Base-by-base conservation (phyloP, 2,329 filamentous ascomycete species). In the Phoma sp. region DNA sequence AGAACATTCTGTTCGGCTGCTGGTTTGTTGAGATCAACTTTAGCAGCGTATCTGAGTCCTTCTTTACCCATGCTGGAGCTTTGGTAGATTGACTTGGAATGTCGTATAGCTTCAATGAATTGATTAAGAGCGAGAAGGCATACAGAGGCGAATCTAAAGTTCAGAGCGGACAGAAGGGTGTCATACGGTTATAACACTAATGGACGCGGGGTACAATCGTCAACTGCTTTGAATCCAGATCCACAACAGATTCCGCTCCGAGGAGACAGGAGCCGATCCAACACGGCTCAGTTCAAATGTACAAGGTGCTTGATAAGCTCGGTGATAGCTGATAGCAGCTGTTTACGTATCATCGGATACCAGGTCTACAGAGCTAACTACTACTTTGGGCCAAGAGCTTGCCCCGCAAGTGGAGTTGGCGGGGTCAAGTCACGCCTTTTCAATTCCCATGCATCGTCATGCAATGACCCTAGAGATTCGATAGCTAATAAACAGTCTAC, bases 1-100 rank as follows among this genome's bases (percentile, higher is more conserved):
- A 93, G 77, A 46, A 83, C 83, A 2, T 83, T 75, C 69, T 93
- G 89, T 59, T 91, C 84, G 32, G 82, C 79, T 4, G 89, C 89
- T 30, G 88, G 87, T 71, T 84, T 90, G 53, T 90, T 83, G 25
- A 93, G 78, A 67, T 88, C 86, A 38, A 93, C 88, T 71, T 88
- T 89, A 51, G 89, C 83, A 14, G 86, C 87, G 32, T 86, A 90
- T 52, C 90, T 85, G 61, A 93, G 87, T 35, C 77, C 83, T 65
- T 78, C 68, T 68, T 76, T 76, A 42, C 78, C 77, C 80, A 83
- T 84, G 29, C 35, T 58, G 39, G 47, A 22, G 14, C 14, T 8
- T 47, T 4, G 35, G 23, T 22, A 11, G 36, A 4, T 10, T 33
- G 3, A 22, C 18, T 2, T 22, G 27, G 30, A n/a, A 24, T 10